Percentiles rank a stretch among this genome's conserved stretches.
Conservation (phyloP, 331 rosid species). For the Quercus phellos region DNA sequence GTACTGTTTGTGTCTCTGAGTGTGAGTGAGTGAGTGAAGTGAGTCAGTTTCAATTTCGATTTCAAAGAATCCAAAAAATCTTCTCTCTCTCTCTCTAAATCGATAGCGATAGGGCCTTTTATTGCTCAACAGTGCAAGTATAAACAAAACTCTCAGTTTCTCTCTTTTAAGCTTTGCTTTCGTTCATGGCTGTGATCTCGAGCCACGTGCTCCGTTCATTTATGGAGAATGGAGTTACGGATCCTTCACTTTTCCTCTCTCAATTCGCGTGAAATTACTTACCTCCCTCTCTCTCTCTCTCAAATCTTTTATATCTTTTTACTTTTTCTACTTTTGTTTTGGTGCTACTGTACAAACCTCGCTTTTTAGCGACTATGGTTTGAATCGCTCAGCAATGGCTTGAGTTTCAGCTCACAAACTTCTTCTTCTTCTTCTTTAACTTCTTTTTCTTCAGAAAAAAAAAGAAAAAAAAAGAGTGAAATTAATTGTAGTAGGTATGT, state of each 20-base stretch:
- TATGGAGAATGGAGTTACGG: constrained; percentile 14
- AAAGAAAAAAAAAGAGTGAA: too few relatives aligned
- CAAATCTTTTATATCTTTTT: not conserved
- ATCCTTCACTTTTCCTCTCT: constrained; percentile 14
- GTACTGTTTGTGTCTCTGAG: constrained; percentile 23
- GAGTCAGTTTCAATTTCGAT: not conserved
- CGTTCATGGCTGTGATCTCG: constrained; percentile 47
- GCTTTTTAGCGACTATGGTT: not conserved
- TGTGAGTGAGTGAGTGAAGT: too few relatives aligned
- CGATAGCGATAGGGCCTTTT: constrained; percentile 60
- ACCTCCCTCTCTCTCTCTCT: not conserved
- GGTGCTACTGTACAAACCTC: not conserved
- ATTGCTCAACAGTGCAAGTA: constrained; percentile 22
- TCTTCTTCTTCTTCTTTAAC: not conserved
- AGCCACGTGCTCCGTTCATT: constrained; percentile 15
- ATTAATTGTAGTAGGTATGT: not conserved
- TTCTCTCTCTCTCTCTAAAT: constrained; percentile 32
- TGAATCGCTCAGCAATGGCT: constrained; percentile 1
- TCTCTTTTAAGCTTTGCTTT: not conserved
- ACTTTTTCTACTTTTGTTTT: not conserved
- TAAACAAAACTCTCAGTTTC: not conserved
- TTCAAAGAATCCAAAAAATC: constrained; percentile 23
- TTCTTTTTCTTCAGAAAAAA: not conserved
- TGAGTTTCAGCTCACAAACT: not conserved
- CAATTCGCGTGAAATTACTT: constrained; percentile 14